A percentile compares a stretch with the other conserved stretches of the same genome.
Conservation (phyloP, 176 grass and related monocot species). For the Avena sativa region DNA sequence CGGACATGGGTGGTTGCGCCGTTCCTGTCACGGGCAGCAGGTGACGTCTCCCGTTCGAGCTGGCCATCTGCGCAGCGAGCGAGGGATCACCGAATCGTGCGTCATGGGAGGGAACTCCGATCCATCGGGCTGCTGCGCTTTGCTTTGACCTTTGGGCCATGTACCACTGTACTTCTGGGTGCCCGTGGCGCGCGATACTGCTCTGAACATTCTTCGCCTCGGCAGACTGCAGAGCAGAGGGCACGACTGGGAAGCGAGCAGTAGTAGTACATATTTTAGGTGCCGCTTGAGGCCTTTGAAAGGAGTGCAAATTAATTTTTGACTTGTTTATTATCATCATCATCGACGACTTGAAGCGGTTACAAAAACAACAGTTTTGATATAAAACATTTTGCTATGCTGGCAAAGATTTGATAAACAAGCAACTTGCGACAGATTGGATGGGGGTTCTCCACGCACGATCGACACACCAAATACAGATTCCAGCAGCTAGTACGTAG, state of each 20-base stretch:
- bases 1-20: constrained; percentile 44
- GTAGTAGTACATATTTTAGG: background rate
- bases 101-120: background rate
- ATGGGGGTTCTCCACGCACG: background rate
- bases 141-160: constrained; percentile 17
- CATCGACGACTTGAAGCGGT: background rate
- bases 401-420: background rate
- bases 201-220: background rate
- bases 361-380: background rate
- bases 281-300: background rate
- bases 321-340: background rate
- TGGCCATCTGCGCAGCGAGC: constrained; percentile 39
- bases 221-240: background rate
- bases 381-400: background rate
- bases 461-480: background rate
- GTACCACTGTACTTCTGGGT: background rate
- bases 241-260: background rate
- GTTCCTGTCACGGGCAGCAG: constrained; percentile 32
- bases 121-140: background rate
- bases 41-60: constrained; percentile 26
- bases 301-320: background rate
- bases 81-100: background rate
- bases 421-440: background rate
- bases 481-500: background rate
- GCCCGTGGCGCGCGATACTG: background rate